Percentiles rank a stretch among this genome's conserved stretches.
Evolutionary conservation across 2,329 filamentous ascomycete species (phyloP).

Genomic region (Hypocrella siamensis): DNA sequence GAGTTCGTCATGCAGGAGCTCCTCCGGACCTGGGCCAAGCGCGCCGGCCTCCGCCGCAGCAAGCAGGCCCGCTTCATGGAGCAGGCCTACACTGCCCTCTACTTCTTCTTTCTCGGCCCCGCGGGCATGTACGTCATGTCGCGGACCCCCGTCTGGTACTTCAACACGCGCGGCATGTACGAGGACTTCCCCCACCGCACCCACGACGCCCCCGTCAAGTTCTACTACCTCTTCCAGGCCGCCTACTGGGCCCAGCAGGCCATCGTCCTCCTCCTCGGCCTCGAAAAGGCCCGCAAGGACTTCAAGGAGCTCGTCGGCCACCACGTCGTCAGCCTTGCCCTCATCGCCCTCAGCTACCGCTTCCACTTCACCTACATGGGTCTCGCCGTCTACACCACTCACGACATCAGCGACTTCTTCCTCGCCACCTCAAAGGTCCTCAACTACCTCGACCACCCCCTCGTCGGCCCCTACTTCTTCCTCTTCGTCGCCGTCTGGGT

Average conservation of each 20-base stretch:
- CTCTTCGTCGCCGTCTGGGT: constrained; percentile 73
- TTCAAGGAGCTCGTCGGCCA: constrained; percentile 87
- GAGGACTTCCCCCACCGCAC: constrained; percentile 72
- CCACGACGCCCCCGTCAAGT: constrained; percentile 73
- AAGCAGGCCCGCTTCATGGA: constrained; percentile 94
- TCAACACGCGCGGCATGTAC: constrained; percentile 84
- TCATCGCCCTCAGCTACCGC: constrained; percentile 78
- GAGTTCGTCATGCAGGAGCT: constrained; percentile 93
- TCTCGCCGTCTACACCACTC: constrained; percentile 82
- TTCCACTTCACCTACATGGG: constrained; percentile 98
- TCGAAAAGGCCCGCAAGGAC: constrained; percentile 90
- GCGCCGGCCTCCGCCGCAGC: constrained; percentile 52
- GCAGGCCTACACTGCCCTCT: constrained; percentile 84
- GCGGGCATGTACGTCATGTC: constrained; percentile 84
- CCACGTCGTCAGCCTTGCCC: constrained; percentile 72
- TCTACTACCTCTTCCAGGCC: constrained; percentile 89
- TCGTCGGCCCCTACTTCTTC: constrained; percentile 74
- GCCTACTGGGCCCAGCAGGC: constrained; percentile 94
- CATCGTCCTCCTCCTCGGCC: constrained; percentile 68
- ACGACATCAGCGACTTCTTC: constrained; percentile 93
- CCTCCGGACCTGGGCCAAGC: constrained; percentile 59
- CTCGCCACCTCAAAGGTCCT: constrained; percentile 82
- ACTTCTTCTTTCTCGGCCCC: constrained; percentile 72
- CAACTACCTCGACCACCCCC: constrained; percentile 70
- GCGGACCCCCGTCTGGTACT: constrained; percentile 86